Conservation (phyloP, 2,329 filamentous ascomycete genomes). For the Colletotrichum orbiculare region DNA sequence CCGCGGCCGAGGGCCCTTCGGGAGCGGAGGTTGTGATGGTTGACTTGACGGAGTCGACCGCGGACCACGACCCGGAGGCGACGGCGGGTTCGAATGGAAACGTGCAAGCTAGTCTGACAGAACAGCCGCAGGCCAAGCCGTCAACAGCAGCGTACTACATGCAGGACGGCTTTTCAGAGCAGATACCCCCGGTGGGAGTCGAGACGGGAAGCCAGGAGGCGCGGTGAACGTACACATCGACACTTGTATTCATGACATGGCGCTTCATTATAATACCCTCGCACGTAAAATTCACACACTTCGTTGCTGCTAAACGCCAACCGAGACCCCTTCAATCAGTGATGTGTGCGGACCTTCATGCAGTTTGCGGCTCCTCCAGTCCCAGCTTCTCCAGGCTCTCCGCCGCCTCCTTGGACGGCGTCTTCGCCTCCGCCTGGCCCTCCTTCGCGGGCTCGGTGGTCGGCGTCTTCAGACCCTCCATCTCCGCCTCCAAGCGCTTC, state of each 20-base stretch:
- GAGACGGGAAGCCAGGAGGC: constrained; percentile 23
- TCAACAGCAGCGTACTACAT: constrained; percentile 18
- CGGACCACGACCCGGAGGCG: no score
- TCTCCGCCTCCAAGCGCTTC: constrained; percentile 58
- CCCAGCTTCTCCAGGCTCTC: constrained; percentile 51
- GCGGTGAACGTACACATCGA: not conserved
- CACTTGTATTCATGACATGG: constrained; percentile 9
- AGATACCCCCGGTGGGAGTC: constrained; percentile 10
- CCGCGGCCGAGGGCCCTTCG: not conserved
- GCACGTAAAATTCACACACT: constrained; percentile 12
- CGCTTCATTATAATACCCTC: constrained; percentile 28
- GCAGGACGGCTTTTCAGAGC: constrained; percentile 33
- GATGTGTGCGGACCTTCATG: constrained; percentile 23
- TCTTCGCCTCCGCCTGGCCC: constrained; percentile 43
- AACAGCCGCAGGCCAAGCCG: constrained; percentile 1
- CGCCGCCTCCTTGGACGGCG: constrained; percentile 44
- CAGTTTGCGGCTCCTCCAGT: constrained; percentile 45
- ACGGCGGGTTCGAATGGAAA: no score
- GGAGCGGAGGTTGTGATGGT: not conserved
- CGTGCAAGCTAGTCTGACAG: not conserved
- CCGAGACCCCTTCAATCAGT: no score
- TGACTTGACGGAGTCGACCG: constrained; percentile 10
- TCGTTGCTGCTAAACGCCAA: no score
- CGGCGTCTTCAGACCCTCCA: constrained; percentile 21
- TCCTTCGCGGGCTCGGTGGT: constrained; percentile 36